Percentiles rank a stretch among this genome's conserved stretches.
Evolutionary conservation across 2,329 filamentous ascomycete genomes (phyloP).

Genomic region (Phialophora macrospora): DNA sequence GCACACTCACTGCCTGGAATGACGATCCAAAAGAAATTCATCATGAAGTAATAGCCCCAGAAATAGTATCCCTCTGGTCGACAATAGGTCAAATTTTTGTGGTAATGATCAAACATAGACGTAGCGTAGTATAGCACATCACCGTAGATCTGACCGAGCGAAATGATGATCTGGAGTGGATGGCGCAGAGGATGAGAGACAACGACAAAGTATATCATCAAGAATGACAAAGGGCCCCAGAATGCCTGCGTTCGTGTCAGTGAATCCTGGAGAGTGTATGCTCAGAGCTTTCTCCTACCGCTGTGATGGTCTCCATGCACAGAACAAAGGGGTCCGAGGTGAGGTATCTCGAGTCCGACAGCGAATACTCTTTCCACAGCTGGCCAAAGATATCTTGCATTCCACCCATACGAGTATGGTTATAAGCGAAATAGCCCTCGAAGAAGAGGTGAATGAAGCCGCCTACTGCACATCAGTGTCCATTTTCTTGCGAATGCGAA

Average conservation of each 20-base stretch:
- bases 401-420: conserved; percentile 68
- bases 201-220: conserved; percentile 61
- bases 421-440: conserved; percentile 80
- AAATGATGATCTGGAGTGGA: conserved; percentile 65
- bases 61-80: conserved; percentile 68
- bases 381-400: conserved; percentile 78
- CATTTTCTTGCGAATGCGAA: neutral
- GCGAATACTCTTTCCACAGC: conserved; percentile 89
- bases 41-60: conserved; percentile 68
- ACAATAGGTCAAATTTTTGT: conserved; percentile 60
- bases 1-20: conserved; percentile 60
- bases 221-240: conserved; percentile 67
- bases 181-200: conserved; percentile 61
- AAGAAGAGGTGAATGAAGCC: conserved; percentile 74
- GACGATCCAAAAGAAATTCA: conserved; percentile 71
- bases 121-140: conserved; percentile 69
- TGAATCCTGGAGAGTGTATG: neutral
- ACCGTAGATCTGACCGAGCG: conserved; percentile 67
- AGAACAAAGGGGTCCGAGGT: conserved; percentile 81
- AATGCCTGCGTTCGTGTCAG: conserved; percentile 49
- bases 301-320: conserved; percentile 84
- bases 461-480: conserved; percentile 42
- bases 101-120: conserved; percentile 64
- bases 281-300: conserved; percentile 54
- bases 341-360: conserved; percentile 85